A percentile compares a stretch with the other conserved stretches of the same genome.
Evolutionary conservation across 257 asterid species (phyloP).

Genomic region (Solanum chiquidenum): DNA sequence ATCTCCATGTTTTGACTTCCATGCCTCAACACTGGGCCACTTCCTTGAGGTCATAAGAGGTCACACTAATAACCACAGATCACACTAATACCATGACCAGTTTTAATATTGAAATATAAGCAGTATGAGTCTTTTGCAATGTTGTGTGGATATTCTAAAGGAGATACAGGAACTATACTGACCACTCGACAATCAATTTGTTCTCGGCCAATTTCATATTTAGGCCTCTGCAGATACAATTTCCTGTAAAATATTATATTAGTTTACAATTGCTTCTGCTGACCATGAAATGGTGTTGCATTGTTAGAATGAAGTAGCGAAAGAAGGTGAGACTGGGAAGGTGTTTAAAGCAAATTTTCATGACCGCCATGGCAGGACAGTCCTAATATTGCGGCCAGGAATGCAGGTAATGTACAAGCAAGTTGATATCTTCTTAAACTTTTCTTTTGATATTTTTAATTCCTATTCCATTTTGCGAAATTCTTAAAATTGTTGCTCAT

Average conservation of each 20-base stretch:
- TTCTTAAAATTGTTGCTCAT: neutral
- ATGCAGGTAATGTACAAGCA: conserved; percentile 46
- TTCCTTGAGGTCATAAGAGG: neutral
- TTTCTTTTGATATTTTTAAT: neutral
- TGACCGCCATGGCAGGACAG: conserved; percentile 81
- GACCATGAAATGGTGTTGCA: neutral
- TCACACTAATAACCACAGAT: neutral
- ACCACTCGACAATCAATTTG: neutral
- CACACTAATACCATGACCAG: neutral
- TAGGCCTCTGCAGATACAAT: neutral
- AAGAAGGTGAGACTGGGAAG: conserved; percentile 91
- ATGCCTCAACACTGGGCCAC: neutral
- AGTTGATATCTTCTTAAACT: neutral
- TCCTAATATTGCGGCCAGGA: conserved; percentile 88
- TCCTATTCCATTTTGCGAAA: neutral
- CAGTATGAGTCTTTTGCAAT: neutral
- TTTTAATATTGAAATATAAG: neutral
- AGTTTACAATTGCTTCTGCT: neutral
- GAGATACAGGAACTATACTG: neutral
- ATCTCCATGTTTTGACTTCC: neutral
- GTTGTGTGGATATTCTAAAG: neutral
- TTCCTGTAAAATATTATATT: neutral
- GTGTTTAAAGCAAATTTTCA: conserved; percentile 73
- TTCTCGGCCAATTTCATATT: neutral
- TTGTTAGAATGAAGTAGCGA: conserved; percentile 65